Conservation (phyloP, 2,329 filamentous ascomycete species). For the Fusarium dimerum region DNA sequence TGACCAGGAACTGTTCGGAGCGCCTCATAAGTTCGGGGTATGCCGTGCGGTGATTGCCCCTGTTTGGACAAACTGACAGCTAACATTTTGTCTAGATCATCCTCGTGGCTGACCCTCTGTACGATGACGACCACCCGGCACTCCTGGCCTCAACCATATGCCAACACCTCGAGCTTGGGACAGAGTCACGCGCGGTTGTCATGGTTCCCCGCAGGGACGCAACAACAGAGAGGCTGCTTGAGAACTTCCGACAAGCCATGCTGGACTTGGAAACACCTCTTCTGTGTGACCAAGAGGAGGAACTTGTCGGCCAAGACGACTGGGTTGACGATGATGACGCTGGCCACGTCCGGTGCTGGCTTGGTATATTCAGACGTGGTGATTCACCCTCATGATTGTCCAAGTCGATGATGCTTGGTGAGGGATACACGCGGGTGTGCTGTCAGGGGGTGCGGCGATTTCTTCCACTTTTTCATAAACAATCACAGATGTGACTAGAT, state of each 20-base stretch:
- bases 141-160: slow-evolving; percentile 72
- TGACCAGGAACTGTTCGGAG: slow-evolving; percentile 47
- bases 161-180: slow-evolving; percentile 61
- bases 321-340: slow-evolving; percentile 61
- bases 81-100: slow-evolving; percentile 56
- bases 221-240: slow-evolving; percentile 62
- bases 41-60: slow-evolving; percentile 6
- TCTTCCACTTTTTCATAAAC: too few species aligned
- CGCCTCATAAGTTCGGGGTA: slow-evolving; percentile 54
- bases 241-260: slow-evolving; percentile 65
- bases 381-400: slow-evolving; percentile 23
- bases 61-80: slow-evolving; percentile 2
- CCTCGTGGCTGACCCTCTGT: slow-evolving; percentile 83
- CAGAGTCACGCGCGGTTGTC: slow-evolving; percentile 67
- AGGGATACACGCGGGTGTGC: not conserved
- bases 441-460: not conserved
- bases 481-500: too few species aligned
- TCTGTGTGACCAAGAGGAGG: slow-evolving; percentile 59
- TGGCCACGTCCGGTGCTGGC: slow-evolving; percentile 64
- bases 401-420: slow-evolving; percentile 10
- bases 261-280: slow-evolving; percentile 45
- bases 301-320: slow-evolving; percentile 70
- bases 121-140: slow-evolving; percentile 78
- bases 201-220: slow-evolving; percentile 80
- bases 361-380: slow-evolving; percentile 57